Base-by-base conservation (phyloP, 2,329 filamentous ascomycete species). In the Chaetoscypha palmicola region DNA sequence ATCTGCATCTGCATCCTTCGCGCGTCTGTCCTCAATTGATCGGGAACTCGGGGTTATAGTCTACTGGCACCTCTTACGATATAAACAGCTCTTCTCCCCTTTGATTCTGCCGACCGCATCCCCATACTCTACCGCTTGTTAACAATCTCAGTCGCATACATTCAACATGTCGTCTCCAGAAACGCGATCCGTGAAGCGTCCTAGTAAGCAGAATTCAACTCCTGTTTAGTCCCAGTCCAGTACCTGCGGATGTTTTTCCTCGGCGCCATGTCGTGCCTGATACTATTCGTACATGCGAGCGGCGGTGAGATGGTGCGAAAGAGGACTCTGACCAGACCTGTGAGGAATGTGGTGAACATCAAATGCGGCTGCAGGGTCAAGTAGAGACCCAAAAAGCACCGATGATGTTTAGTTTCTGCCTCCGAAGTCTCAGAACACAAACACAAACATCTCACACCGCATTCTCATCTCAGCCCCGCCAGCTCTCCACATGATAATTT, bases 161-260 rank as follows among this genome's bases (percentile, higher is more conserved):
- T n/a, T 41, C 32, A 49, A 41, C 33, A 53, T 53, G 53, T 51
- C 56, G 37, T 58, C 57, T 26, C 50, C 56, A 45, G 54, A 57
- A 37, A 33, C 45, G 17, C 50, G 57, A 23, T 50, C 48, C 12
- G 48, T 59, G 7, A 62, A 62, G 49, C 51, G 59, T 36, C 54
- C 51, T 53, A 60, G 59, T 62, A 57, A 58, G 59, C 45, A 50
- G 12, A 14, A 12, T 21, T 11, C 39, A 12, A 7, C 12, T 14
- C 31, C 30, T 38, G 10, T n/a, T 22, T 24, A 21, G 22, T 30
- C 41, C 28, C 11, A 31, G 3, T 11, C 12, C 3, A 14, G 24
- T 12, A 7, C 14, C 14, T 10, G 8, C 7, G 8, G 14, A 33
- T 5, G 5, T 33, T 9, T 10, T 11, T 33, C 9, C 8, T 33